Conservation (phyloP, 2,329 filamentous ascomycete genomes). For the Rhynchosporium secalis region DNA sequence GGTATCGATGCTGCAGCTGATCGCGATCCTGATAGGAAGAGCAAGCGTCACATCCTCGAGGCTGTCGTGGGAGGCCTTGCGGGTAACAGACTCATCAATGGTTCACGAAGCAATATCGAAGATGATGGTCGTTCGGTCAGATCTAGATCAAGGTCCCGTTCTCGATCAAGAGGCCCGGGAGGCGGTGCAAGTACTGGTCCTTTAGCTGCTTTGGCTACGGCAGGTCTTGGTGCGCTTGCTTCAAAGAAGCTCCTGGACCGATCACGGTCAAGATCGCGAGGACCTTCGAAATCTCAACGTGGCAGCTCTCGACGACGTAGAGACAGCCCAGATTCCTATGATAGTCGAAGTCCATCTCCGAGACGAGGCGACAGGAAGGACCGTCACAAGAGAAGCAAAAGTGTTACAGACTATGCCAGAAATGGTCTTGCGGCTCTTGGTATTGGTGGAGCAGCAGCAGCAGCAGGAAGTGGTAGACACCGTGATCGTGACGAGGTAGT, state of each 20-base stretch:
- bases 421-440: slow-evolving; percentile 63
- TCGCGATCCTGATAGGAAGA: slow-evolving; percentile 65
- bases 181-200: slow-evolving; percentile 46
- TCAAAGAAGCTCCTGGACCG: slow-evolving; percentile 59
- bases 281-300: slow-evolving; percentile 39
- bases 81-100: slow-evolving; percentile 83
- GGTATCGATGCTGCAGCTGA: slow-evolving; percentile 77
- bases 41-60: slow-evolving; percentile 82
- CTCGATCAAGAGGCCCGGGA: slow-evolving; percentile 46
- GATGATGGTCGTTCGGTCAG: slow-evolving; percentile 49
- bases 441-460: slow-evolving; percentile 52
- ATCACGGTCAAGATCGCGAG: slow-evolving; percentile 51
- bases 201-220: slow-evolving; percentile 63
- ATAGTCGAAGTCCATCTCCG: slow-evolving; percentile 39
- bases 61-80: slow-evolving; percentile 87
- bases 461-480: slow-evolving; percentile 21
- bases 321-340: slow-evolving; percentile 37
- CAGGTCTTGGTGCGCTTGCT: slow-evolving; percentile 59
- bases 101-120: slow-evolving; percentile 64
- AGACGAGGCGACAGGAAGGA: slow-evolving; percentile 37
- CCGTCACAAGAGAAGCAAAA: slow-evolving; percentile 60
- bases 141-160: slow-evolving; percentile 68
- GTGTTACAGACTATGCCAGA: slow-evolving; percentile 63
- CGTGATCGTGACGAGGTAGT: slow-evolving; percentile 28
- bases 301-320: slow-evolving; percentile 35